These are phyloP conservation scores for Scedosporium dehoogii DNA, from an alignment of 2,329 filamentous ascomycete species.

Conservation along the genomic window DNA sequence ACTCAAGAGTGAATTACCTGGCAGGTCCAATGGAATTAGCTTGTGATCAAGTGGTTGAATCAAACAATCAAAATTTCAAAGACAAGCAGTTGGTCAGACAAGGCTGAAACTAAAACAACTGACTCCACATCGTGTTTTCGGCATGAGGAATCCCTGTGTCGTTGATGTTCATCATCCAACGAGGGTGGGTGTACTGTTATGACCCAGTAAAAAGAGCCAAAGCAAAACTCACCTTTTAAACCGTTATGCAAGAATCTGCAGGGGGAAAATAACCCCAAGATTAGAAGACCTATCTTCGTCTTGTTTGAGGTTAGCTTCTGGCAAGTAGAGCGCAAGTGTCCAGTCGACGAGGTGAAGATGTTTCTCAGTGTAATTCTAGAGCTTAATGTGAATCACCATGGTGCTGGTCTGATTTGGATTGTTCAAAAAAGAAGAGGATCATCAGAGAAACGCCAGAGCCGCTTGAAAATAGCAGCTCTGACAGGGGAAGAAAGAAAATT, in stretches of 20 bases:
- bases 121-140: conserved; percentile 56
- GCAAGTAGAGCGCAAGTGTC: not conserved
- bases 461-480: not conserved
- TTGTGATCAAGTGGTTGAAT: not conserved
- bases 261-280: too few species aligned
- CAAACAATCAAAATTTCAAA: not conserved
- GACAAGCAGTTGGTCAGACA: conserved; percentile 43
- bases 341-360: conserved; percentile 12
- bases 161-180: conserved; percentile 49
- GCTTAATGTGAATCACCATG: conserved; percentile 42
- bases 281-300: too few species aligned
- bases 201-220: conserved; percentile 7
- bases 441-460: conserved; percentile 26
- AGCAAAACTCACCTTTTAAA: conserved; percentile 8
- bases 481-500: too few species aligned
- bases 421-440: conserved; percentile 34
- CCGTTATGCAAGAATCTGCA: too few species aligned
- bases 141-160: conserved; percentile 60
- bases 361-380: conserved; percentile 49
- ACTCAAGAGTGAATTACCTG: conserved; percentile 8
- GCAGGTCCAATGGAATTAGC: not conserved
- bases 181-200: not conserved
- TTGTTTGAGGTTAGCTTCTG: not conserved
- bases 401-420: conserved; percentile 53
- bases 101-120: conserved; percentile 57